Percentiles rank a stretch among this genome's conserved stretches.
Conservation (phyloP, 2,329 filamentous ascomycete species). For the Neofusicoccum cordaticola region DNA sequence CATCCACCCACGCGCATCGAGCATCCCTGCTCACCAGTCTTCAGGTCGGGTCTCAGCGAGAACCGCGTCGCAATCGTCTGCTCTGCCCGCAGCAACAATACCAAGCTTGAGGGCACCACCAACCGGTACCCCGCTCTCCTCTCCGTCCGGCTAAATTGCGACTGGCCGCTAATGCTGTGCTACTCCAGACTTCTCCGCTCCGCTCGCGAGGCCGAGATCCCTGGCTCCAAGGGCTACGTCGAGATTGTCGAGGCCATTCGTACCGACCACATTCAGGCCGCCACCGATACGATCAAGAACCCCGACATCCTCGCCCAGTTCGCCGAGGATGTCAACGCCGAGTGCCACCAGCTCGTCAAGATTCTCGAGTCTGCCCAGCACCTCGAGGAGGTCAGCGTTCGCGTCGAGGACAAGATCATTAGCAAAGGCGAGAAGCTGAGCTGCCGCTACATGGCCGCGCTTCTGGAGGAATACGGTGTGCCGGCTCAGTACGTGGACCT, state of each 20-base stretch:
- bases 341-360: slow-evolving; percentile 78
- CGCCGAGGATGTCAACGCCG: slow-evolving; percentile 65
- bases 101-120: slow-evolving; percentile 92
- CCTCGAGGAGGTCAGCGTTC: slow-evolving; percentile 50
- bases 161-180: not conserved
- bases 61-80: slow-evolving; percentile 89
- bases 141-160: not conserved
- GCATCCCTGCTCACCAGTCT: slow-evolving; percentile 22
- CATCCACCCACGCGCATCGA: slow-evolving; percentile 36
- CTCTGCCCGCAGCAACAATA: slow-evolving; percentile 89
- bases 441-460: slow-evolving; percentile 82
- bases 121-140: slow-evolving; percentile 67
- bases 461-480: slow-evolving; percentile 77
- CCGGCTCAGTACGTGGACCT: slow-evolving; percentile 89
- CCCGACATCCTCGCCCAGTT: slow-evolving; percentile 52
- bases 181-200: slow-evolving; percentile 42
- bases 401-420: slow-evolving; percentile 69
- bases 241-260: slow-evolving; percentile 77
- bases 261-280: slow-evolving; percentile 75
- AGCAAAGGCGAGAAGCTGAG: slow-evolving; percentile 95
- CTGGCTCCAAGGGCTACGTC: slow-evolving; percentile 57
- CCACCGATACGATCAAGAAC: slow-evolving; percentile 48
- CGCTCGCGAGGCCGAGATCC: slow-evolving; percentile 46
- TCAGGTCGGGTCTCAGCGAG: slow-evolving; percentile 53
- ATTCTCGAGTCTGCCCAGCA: slow-evolving; percentile 64